Conservation (phyloP, 192 early-diverging fungal species). For the Coemansia sp. region DNA sequence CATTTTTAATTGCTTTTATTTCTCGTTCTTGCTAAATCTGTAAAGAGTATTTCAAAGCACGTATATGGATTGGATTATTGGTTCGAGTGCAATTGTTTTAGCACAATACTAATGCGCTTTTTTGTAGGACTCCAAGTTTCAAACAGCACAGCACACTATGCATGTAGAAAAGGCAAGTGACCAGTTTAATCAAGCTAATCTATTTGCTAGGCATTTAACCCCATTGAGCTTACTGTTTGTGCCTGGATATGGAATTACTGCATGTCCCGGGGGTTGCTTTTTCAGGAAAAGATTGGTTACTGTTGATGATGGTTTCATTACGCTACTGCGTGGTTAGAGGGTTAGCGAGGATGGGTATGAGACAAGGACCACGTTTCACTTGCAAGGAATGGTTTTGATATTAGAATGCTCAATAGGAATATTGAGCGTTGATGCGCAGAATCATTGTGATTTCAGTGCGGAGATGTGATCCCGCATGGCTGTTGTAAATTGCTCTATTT, state of each 20-base stretch:
- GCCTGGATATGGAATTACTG: too few species aligned
- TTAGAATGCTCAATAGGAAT: too few species aligned
- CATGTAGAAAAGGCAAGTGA: slow-evolving; percentile 44
- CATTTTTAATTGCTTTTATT: too few species aligned
- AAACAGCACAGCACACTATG: slow-evolving; percentile 15
- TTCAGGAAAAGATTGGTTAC: background rate
- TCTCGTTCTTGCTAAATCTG: too few species aligned
- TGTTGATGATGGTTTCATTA: background rate
- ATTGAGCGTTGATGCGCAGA: too few species aligned
- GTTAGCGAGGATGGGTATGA: background rate
- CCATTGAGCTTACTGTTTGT: too few species aligned
- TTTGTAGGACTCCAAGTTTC: background rate
- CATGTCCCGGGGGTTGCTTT: too few species aligned
- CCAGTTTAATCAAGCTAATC: background rate
- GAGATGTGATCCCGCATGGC: too few species aligned
- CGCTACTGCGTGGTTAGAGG: background rate
- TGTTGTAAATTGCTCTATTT: too few species aligned
- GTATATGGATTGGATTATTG: background rate
- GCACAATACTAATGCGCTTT: background rate
- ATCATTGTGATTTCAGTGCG: too few species aligned
- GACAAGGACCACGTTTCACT: slow-evolving; percentile 7
- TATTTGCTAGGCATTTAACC: background rate
- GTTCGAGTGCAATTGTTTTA: background rate
- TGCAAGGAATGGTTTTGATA: too few species aligned
- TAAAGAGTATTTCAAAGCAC: too few species aligned